Conservation (phyloP, 2,329 filamentous ascomycete species). For the Epichloe gansuensis region DNA sequence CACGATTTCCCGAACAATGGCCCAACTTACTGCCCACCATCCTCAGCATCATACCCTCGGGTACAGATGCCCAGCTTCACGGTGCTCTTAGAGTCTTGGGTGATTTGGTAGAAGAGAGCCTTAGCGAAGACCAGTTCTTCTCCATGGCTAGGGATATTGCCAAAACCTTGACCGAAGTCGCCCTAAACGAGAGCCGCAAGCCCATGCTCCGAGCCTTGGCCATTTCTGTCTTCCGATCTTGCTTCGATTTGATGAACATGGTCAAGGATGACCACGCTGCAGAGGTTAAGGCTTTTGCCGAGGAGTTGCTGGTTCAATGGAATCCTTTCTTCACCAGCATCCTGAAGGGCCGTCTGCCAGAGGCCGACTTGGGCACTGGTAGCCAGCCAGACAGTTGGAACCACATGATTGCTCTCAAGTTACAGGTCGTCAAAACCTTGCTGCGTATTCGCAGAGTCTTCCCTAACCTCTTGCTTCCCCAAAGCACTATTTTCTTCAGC, state of each 20-base stretch:
- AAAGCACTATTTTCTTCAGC: slow-evolving; percentile 73
- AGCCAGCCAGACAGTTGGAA: slow-evolving; percentile 58
- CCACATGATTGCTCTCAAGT: slow-evolving; percentile 72
- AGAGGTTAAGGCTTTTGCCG: slow-evolving; percentile 79
- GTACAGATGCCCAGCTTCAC: slow-evolving; percentile 70
- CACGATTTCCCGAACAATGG: slow-evolving; percentile 91
- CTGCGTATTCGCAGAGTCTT: slow-evolving; percentile 83
- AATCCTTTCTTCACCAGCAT: slow-evolving; percentile 76
- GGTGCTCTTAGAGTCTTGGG: slow-evolving; percentile 78
- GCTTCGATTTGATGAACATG: slow-evolving; percentile 93
- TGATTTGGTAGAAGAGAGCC: slow-evolving; percentile 84
- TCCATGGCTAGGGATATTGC: slow-evolving; percentile 76
- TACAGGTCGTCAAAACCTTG: slow-evolving; percentile 88
- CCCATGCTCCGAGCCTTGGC: slow-evolving; percentile 70
- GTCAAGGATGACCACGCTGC: slow-evolving; percentile 85
- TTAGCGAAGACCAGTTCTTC: slow-evolving; percentile 94
- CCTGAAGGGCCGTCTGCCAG: slow-evolving; percentile 64
- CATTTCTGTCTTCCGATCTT: slow-evolving; percentile 79
- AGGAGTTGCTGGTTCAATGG: slow-evolving; percentile 74
- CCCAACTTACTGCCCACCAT: slow-evolving; percentile 75
- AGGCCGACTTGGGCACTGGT: slow-evolving; percentile 36
- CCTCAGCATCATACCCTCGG: slow-evolving; percentile 63
- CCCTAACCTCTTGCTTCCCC: slow-evolving; percentile 65
- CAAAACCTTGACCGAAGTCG: slow-evolving; percentile 70
- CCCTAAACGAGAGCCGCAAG: slow-evolving; percentile 62